phyloP scores from a whole-genome alignment of 2,329 filamentous ascomycete genomes.

The Elsinoe batatas region DNA sequence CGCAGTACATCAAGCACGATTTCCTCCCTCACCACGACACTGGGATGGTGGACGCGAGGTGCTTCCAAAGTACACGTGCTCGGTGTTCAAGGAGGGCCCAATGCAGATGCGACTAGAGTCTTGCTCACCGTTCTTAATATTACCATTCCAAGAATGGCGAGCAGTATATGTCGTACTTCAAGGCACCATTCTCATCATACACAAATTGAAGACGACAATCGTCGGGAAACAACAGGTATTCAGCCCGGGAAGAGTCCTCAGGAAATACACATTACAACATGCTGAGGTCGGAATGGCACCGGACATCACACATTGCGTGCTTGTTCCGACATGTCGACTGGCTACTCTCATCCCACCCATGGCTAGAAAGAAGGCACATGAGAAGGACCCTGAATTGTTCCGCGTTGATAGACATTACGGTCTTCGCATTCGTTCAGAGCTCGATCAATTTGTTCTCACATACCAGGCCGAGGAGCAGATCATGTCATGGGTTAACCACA shows the following conservation, averaged over 20 bases:
- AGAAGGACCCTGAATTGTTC: constrained; percentile 39
- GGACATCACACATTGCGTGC: constrained; percentile 54
- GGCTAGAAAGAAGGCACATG: constrained; percentile 31
- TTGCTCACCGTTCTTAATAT: constrained; percentile 23
- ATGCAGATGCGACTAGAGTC: constrained; percentile 27
- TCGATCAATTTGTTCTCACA: constrained; percentile 63
- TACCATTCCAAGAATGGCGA: constrained; percentile 25
- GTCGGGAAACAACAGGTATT: constrained; percentile 34
- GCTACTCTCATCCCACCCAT: constrained; percentile 35
- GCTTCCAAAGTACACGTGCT: constrained; percentile 27
- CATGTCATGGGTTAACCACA: constrained; percentile 56
- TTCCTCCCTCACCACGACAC: constrained; percentile 14
- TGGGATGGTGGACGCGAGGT: constrained; percentile 19
- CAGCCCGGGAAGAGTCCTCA: constrained; percentile 50
- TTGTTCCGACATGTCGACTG: constrained; percentile 36
- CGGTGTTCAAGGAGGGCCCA: constrained; percentile 24
- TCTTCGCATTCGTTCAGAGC: constrained; percentile 61
- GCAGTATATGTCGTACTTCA: constrained; percentile 52
- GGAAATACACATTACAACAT: constrained; percentile 62
- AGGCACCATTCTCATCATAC: constrained; percentile 58
- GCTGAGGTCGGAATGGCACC: constrained; percentile 65
- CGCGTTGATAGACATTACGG: constrained; percentile 45
- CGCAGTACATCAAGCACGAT: constrained; percentile 17
- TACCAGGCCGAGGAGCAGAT: constrained; percentile 56
- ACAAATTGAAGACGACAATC: constrained; percentile 48